Percentiles rank a stretch among this genome's conserved stretches.
These are phyloP conservation scores for Phaeophleospora eucalypticola DNA, from an alignment of 2,329 filamentous ascomycete genomes.

Conservation along the genomic window DNA sequence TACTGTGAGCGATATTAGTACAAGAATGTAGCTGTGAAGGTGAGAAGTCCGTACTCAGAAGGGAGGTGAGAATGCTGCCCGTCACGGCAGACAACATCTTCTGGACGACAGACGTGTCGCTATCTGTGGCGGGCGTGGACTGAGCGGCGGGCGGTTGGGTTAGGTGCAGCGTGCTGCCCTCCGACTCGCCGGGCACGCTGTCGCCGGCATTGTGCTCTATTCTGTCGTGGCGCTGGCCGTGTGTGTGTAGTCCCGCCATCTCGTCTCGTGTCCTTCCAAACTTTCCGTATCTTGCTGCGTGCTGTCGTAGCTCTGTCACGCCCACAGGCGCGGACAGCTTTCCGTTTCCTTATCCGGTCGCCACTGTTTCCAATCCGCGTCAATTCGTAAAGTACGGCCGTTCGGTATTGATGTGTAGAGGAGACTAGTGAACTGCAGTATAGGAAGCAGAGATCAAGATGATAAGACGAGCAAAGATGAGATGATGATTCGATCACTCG, in stretches of 20 bases:
- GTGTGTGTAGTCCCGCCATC: conserved; percentile 26
- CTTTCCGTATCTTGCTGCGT: too few species aligned
- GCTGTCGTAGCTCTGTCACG: conserved; percentile 5
- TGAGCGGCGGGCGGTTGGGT: conserved; percentile 10
- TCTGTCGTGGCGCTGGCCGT: conserved; percentile 39
- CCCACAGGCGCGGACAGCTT: conserved; percentile 15
- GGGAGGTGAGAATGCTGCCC: conserved; percentile 82
- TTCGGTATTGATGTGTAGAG: too few species aligned
- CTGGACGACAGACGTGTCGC: conserved; percentile 74
- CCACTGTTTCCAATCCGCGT: too few species aligned
- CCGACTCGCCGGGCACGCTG: neutral
- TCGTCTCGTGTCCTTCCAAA: conserved; percentile 13
- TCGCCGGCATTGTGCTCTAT: conserved; percentile 21
- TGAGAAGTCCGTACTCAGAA: conserved; percentile 64
- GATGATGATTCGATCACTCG: conserved; percentile 7
- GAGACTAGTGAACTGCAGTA: too few species aligned
- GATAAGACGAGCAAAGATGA: too few species aligned
- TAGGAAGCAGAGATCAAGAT: too few species aligned
- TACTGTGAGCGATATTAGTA: conserved; percentile 50
- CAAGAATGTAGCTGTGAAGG: neutral
- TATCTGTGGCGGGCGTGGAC: conserved; percentile 30
- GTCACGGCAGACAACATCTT: conserved; percentile 94
- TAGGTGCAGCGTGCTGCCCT: conserved; percentile 5
- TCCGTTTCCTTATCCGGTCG: conserved; percentile 1
- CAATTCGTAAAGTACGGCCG: too few species aligned